Conservation (phyloP, 257 asterid species). For the Solanum stenotomum region DNA sequence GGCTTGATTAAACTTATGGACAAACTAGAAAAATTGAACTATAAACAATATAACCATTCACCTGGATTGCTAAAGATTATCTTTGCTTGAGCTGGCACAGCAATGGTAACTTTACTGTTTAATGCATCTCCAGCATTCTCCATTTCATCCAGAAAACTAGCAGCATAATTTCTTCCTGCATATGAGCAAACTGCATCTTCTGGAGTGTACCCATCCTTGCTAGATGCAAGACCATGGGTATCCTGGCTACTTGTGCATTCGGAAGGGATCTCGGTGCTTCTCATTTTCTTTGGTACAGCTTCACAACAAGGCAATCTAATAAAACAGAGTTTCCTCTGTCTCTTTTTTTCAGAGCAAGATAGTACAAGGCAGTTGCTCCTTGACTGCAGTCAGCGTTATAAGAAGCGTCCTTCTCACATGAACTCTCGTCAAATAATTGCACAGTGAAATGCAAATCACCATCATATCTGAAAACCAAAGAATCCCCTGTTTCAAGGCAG, state of each 20-base stretch:
- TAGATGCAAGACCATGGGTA: constrained; percentile 8
- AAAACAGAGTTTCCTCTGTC: constrained; percentile 43
- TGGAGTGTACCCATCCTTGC: constrained; percentile 19
- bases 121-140: constrained; percentile 14
- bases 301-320: constrained; percentile 38
- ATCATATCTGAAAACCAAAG: constrained; percentile 52
- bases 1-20: background rate
- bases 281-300: constrained; percentile 56
- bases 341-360: constrained; percentile 35
- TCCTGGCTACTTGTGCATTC: constrained; percentile 24
- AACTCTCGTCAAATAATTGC: constrained; percentile 59
- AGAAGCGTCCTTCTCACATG: constrained; percentile 74
- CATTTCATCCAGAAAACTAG: constrained; percentile 1
- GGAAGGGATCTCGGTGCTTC: constrained; percentile 32
- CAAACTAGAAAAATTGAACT: background rate
- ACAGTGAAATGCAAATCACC: constrained; percentile 63
- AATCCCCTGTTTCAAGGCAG: constrained; percentile 28
- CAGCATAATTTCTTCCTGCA: background rate
- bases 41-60: constrained; percentile 8
- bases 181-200: constrained; percentile 14
- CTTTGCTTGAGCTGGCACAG: constrained; percentile 33
- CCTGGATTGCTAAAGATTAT: constrained; percentile 38
- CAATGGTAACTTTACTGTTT: constrained; percentile 40
- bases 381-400: constrained; percentile 51
- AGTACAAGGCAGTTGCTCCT: constrained; percentile 26